These are phyloP conservation scores for Aspergillus hiratsukae DNA, from an alignment of 2,329 filamentous ascomycete genomes.

Conservation along the genomic window DNA sequence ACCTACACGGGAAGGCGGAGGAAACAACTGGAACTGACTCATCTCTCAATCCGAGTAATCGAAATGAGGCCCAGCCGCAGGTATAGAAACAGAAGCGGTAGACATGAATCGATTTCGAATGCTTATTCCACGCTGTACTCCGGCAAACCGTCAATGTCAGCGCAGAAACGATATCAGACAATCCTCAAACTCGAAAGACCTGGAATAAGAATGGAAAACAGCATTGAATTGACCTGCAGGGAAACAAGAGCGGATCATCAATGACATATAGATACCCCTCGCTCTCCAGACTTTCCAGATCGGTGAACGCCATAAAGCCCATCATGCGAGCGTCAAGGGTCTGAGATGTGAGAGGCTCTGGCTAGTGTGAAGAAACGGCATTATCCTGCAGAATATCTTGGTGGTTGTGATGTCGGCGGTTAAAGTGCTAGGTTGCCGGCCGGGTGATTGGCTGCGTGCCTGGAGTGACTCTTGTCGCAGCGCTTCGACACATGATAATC, in stretches of 20 bases:
- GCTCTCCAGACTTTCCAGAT: conserved; percentile 3
- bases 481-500: conserved; percentile 10
- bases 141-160: neutral
- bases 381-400: conserved; percentile 11
- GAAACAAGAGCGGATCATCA: neutral
- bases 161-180: neutral
- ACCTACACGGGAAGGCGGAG: conserved; percentile 29
- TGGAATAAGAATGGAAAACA: neutral
- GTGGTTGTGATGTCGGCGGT: conserved; percentile 23
- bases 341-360: conserved; percentile 19
- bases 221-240: neutral
- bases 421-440: conserved; percentile 16
- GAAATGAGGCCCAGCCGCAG: neutral
- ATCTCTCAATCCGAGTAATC: conserved; percentile 13
- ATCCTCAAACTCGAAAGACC: neutral
- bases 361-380: conserved; percentile 17
- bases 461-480: conserved; percentile 12
- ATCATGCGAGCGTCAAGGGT: conserved; percentile 16
- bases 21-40: conserved; percentile 40
- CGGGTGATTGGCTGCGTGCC: conserved; percentile 18
- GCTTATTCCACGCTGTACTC: neutral
- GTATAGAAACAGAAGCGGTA: neutral
- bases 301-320: conserved; percentile 2
- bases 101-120: neutral
- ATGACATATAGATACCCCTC: conserved; percentile 11